phyloP scores from a whole-genome alignment of 768 basidiomycete species.

The Podaxis rugospora region DNA sequence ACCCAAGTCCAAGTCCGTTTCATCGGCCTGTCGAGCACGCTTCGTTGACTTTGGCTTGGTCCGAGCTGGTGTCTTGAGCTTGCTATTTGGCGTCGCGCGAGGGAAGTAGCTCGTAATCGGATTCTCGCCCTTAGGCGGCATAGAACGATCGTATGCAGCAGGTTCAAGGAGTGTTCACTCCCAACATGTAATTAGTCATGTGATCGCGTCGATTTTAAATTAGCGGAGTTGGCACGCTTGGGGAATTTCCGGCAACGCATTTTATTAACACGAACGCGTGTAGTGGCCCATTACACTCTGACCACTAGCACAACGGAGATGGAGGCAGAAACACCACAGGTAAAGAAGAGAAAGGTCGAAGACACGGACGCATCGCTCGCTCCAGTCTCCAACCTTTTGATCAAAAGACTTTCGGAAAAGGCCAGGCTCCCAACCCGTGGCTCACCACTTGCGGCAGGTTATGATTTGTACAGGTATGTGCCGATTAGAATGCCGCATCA shows the following conservation, averaged over 20 bases:
- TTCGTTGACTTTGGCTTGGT: background rate
- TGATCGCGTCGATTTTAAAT: conserved; percentile 15
- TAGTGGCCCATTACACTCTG: conserved; percentile 1
- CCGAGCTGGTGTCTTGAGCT: background rate
- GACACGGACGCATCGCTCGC: conserved; percentile 27
- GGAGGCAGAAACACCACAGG: conserved; percentile 25
- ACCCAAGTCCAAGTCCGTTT: background rate
- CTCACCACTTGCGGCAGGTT: conserved; percentile 83
- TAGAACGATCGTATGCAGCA: background rate
- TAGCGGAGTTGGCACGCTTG: conserved; percentile 31
- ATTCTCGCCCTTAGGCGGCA: conserved; percentile 19
- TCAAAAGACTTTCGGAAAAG: conserved; percentile 81
- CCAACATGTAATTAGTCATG: background rate
- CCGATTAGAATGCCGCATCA: conserved; percentile 6
- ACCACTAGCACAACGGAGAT: conserved; percentile 14
- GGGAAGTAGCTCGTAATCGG: conserved; percentile 20
- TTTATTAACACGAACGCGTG: conserved; percentile 12
- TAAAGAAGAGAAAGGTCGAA: conserved; percentile 61
- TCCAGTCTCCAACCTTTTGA: conserved; percentile 53
- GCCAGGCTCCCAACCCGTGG: conserved; percentile 86
- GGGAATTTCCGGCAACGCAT: conserved; percentile 35
- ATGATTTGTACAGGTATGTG: conserved; percentile 89
- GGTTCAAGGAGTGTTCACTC: background rate
- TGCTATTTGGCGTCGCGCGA: background rate
- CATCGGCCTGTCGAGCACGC: background rate